Percentiles rank a stretch among this genome's conserved stretches.
phyloP scores from a whole-genome alignment of 192 early-diverging fungal genomes.

The Spizellomyces punctatus region DNA sequence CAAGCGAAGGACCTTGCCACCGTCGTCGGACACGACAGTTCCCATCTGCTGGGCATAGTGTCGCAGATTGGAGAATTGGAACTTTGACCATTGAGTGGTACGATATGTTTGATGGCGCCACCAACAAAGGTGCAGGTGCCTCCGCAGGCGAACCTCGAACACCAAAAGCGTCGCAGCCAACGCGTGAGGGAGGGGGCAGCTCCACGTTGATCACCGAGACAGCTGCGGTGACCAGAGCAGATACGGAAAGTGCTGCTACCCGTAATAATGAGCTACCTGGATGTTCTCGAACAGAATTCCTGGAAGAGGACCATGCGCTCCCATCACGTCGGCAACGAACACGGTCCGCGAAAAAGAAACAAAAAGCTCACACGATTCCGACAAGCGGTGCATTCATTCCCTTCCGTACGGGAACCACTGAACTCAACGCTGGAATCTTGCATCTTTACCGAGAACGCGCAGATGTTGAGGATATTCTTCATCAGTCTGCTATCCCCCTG shows the following conservation, averaged over 20 bases:
- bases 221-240: not conserved
- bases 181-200: not conserved
- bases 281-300: not conserved
- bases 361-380: conserved; percentile 23
- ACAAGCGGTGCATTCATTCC: conserved; percentile 44
- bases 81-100: conserved; percentile 30
- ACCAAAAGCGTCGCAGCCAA: not conserved
- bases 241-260: not conserved
- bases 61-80: conserved; percentile 27
- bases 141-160: conserved; percentile 2
- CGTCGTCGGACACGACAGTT: not conserved
- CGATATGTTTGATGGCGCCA: conserved; percentile 7
- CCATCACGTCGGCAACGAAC: not conserved
- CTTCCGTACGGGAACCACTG: conserved; percentile 33
- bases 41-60: not conserved
- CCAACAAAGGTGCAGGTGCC: not conserved
- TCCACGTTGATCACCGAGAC: not conserved
- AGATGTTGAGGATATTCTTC: conserved; percentile 38
- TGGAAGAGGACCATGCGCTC: not conserved
- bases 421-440: conserved; percentile 61
- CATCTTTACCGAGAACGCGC: conserved; percentile 64
- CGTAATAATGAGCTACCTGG: not conserved
- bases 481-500: not conserved
- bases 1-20: not conserved
- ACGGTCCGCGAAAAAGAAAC: conserved; percentile 3